Percentiles rank a stretch among this genome's conserved stretches.
Evolutionary conservation across 257 asterid species (phyloP).

Genomic region (Scutellaria minor): DNA sequence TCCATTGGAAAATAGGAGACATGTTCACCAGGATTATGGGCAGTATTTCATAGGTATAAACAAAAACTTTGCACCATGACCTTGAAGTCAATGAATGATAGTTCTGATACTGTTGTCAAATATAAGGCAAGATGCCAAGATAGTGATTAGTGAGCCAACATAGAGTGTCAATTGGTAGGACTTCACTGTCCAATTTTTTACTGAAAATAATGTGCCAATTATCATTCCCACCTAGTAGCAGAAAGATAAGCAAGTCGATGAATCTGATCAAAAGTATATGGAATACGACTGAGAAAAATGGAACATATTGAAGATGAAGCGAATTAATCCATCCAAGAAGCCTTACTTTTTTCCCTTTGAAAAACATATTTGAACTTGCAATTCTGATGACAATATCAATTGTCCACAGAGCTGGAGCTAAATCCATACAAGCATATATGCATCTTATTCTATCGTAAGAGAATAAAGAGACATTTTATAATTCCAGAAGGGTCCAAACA

Average conservation of each 20-base stretch:
- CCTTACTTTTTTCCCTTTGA: background rate
- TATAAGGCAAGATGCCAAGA: background rate
- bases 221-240: background rate
- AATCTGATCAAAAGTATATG: conserved; percentile 11
- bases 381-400: background rate
- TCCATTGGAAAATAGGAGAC: background rate
- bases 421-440: background rate
- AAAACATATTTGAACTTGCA: background rate
- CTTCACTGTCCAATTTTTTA: background rate
- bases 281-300: background rate
- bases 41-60: background rate
- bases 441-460: background rate
- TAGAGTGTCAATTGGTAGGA: background rate
- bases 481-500: conserved; percentile 3
- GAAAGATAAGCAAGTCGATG: conserved; percentile 7
- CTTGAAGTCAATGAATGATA: conserved; percentile 16
- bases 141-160: background rate
- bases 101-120: background rate
- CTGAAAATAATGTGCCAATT: background rate
- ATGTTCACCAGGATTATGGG: background rate
- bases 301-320: background rate
- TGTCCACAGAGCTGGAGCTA: background rate
- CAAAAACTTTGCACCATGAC: background rate
- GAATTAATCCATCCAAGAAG: background rate
- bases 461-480: background rate